Percentiles rank a stretch among this genome's conserved stretches.
phyloP scores from a whole-genome alignment of 2,329 filamentous ascomycete genomes.

The Fusarium buharicum region DNA sequence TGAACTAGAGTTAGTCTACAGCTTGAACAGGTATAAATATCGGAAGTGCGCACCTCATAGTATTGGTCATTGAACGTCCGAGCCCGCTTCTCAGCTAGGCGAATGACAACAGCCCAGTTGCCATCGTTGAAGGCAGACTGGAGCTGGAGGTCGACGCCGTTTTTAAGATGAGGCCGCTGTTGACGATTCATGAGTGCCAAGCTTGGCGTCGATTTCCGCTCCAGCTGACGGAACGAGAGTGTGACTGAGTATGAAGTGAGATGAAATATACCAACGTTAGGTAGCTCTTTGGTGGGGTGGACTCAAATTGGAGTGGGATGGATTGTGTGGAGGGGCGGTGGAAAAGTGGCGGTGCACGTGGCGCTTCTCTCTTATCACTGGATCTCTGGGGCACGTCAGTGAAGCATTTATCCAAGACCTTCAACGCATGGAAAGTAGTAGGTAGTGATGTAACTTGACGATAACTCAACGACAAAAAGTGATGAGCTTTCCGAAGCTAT shows the following conservation, averaged over 20 bases:
- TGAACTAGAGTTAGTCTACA: slow-evolving; percentile 12
- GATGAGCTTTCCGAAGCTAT: not conserved
- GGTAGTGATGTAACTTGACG: not conserved
- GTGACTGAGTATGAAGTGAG: slow-evolving; percentile 16
- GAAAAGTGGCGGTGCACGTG: slow-evolving; percentile 12
- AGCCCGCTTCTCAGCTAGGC: slow-evolving; percentile 63
- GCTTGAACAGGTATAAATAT: not conserved
- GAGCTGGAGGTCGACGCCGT: slow-evolving; percentile 64
- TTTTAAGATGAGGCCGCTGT: slow-evolving; percentile 55
- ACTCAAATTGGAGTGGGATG: slow-evolving; percentile 41
- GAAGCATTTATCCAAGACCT: not conserved
- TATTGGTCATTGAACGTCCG: slow-evolving; percentile 64
- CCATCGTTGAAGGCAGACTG: slow-evolving; percentile 65
- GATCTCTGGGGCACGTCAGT: not conserved
- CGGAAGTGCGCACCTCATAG: slow-evolving; percentile 57
- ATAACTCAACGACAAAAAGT: not conserved
- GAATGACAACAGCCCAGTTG: slow-evolving; percentile 63
- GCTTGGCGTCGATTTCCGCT: slow-evolving; percentile 17
- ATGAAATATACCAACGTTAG: slow-evolving; percentile 21
- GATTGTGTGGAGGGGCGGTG: slow-evolving; percentile 27
- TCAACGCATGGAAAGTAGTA: too few relatives aligned
- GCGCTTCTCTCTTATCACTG: slow-evolving; percentile 14
- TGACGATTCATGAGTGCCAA: slow-evolving; percentile 49
- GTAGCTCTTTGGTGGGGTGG: slow-evolving; percentile 36
- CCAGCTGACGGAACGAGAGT: slow-evolving; percentile 13